These are phyloP conservation scores for Parachlorella kessleri DNA, from an alignment of 139 green algal species.

Conservation along the genomic window DNA sequence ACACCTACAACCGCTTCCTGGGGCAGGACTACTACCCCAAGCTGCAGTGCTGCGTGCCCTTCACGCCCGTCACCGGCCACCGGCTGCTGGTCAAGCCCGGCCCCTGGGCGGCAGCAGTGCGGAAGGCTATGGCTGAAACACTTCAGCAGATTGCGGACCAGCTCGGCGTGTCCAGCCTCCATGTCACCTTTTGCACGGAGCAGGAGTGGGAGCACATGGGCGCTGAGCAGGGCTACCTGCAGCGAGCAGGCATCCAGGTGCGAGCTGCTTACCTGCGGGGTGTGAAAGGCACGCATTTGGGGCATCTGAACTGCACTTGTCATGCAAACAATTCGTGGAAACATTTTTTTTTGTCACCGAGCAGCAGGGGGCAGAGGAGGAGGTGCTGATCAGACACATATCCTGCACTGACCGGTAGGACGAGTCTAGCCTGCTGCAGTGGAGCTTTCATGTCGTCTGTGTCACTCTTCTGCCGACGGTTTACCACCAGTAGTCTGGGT, in stretches of 20 bases:
- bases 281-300: too few relatives aligned
- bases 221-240: constrained; percentile 63
- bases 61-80: constrained; percentile 83
- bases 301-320: too few relatives aligned
- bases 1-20: constrained; percentile 37
- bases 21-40: constrained; percentile 88
- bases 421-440: too few relatives aligned
- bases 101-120: constrained; percentile 25
- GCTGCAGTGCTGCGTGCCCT: constrained; percentile 90
- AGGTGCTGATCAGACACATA: too few relatives aligned
- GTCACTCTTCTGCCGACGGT: too few relatives aligned
- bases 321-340: too few relatives aligned
- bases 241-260: constrained; percentile 66
- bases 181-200: constrained; percentile 86
- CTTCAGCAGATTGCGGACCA: constrained; percentile 52
- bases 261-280: too few relatives aligned
- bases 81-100: constrained; percentile 56
- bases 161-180: constrained; percentile 64
- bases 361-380: too few relatives aligned
- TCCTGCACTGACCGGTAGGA: too few relatives aligned
- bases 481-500: background rate
- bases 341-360: too few relatives aligned
- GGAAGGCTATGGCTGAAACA: constrained; percentile 43
- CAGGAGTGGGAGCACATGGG: constrained; percentile 69
- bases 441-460: too few relatives aligned